Evolutionary conservation across 225 moss, liverwort and hornwort species (phyloP).

Genomic region (Marchantia polymorpha): DNA sequence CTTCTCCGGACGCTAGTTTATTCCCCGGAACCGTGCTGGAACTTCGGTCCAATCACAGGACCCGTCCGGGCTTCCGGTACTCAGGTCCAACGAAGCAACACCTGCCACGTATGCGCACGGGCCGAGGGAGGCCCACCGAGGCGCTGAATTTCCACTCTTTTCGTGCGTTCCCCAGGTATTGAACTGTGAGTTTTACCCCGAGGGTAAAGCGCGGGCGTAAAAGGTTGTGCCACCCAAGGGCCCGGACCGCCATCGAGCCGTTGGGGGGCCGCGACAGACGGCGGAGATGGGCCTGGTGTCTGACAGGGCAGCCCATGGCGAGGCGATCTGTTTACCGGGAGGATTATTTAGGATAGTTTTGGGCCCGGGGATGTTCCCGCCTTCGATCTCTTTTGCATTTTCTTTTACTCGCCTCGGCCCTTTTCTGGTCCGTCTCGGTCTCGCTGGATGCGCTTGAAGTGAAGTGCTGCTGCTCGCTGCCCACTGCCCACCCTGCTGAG

Average conservation of each 20-base stretch:
- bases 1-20: not conserved
- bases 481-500: not conserved
- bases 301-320: not conserved
- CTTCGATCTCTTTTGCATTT: constrained; percentile 15
- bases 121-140: not conserved
- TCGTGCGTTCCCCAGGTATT: not conserved
- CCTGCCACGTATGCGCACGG: constrained; percentile 2
- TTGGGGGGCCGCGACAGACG: constrained; percentile 1
- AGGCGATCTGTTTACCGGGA: not conserved
- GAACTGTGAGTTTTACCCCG: not conserved
- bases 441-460: not conserved
- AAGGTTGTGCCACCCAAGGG: not conserved
- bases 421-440: not conserved
- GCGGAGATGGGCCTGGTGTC: not conserved
- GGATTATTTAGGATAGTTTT: constrained; percentile 10
- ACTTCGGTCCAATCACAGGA: not conserved
- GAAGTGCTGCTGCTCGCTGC: not conserved
- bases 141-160: not conserved
- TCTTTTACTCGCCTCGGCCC: not conserved
- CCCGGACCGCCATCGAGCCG: constrained; percentile 9
- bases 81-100: not conserved
- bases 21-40: not conserved
- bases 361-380: constrained; percentile 14
- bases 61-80: too few species aligned
- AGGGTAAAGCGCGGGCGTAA: not conserved